Base-by-base conservation (phyloP, 2,329 filamentous ascomycete genomes). In the Tolypocladium amazonense region DNA sequence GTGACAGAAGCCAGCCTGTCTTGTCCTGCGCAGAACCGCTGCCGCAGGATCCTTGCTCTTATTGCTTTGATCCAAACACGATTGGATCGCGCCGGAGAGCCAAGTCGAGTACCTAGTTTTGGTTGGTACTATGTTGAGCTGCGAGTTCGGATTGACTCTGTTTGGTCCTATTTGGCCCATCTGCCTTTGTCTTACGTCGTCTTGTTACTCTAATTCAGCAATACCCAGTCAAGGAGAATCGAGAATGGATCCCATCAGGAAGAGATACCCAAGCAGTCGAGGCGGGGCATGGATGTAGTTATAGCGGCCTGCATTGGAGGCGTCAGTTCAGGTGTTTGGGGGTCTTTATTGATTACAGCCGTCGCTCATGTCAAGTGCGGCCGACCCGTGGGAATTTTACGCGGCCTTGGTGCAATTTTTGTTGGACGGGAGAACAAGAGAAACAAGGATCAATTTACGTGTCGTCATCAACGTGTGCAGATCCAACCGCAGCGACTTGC, bases 231-330 rank as follows among this genome's bases (percentile, higher is more conserved):
- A 37, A 56, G 14, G 5, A 59, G 39, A 56, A 47, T 25, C 30
- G 53, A 59, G 56, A 59, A 39, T 38, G 56, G 30, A 39, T 33
- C 39, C 37, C 35, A 47, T 41, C 43, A 58, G 59, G 43, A 60
- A 59, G 39, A 63, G 60, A 63, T 63, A 63, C 62, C 62, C 60
- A 47, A 56, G 50, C 56, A 52, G 55, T 53, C 57, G 55, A 38
- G 56, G 38, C 59, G 33, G 37, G 50, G 41, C 25, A 41, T 33
- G 20, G 30, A 56, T 25, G 23, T 41, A 35, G 45, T 47, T 39
- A 57, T 11, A 30, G 58, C 53, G 58, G 59, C 37, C 45, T 56
- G 59, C 47, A 25, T 59, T 50, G 43, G 54, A 52, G 52, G 56
- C 56, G 55, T 55, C 60, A 62, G 45, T 56, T 55, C 52, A 43